A percentile compares a stretch with the other conserved stretches of the same genome.
These are phyloP conservation scores for Parastagonospora nodorum DNA, from an alignment of 2,329 filamentous ascomycete species.

Conservation along the genomic window DNA sequence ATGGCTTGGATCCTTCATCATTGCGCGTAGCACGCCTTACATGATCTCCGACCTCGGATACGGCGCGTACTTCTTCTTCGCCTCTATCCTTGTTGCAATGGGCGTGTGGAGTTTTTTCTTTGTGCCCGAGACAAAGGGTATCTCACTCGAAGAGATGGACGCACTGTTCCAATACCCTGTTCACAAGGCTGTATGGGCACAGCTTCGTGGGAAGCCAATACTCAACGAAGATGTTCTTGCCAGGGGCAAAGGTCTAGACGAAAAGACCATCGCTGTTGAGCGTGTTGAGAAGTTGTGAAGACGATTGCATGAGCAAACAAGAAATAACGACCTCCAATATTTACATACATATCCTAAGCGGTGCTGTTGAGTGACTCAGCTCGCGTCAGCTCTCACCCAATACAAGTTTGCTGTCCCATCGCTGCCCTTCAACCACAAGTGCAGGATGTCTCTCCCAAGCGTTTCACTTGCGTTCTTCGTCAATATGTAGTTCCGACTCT, in stretches of 20 bases:
- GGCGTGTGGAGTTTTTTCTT: slow-evolving; percentile 41
- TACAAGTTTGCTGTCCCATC: slow-evolving; percentile 7
- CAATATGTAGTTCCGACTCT: slow-evolving; percentile 18
- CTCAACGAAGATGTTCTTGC: slow-evolving; percentile 20
- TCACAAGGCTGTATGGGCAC: slow-evolving; percentile 38
- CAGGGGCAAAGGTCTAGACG: slow-evolving; percentile 22
- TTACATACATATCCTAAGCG: too few species aligned
- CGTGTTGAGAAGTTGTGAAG: slow-evolving; percentile 20
- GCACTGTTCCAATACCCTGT: slow-evolving; percentile 34
- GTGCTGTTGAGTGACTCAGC: too few species aligned
- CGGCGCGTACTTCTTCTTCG: slow-evolving; percentile 49
- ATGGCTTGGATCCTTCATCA: slow-evolving; percentile 49
- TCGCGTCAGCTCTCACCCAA: slow-evolving; percentile 3
- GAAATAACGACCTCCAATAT: too few species aligned
- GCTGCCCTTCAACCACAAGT: slow-evolving; percentile 6
- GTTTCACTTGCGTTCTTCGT: slow-evolving; percentile 1
- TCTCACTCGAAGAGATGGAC: slow-evolving; percentile 40
- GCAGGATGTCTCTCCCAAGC: slow-evolving; percentile 8
- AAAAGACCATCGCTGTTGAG: slow-evolving; percentile 26
- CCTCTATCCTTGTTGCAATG: slow-evolving; percentile 33
- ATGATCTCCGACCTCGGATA: slow-evolving; percentile 46
- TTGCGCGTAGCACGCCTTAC: slow-evolving; percentile 46
- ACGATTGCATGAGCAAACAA: background rate
- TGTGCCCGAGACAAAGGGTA: slow-evolving; percentile 40
- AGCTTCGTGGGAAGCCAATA: slow-evolving; percentile 28